phyloP scores from a whole-genome alignment of 1,284 basidiomycete species.

The Irpex sp. region DNA sequence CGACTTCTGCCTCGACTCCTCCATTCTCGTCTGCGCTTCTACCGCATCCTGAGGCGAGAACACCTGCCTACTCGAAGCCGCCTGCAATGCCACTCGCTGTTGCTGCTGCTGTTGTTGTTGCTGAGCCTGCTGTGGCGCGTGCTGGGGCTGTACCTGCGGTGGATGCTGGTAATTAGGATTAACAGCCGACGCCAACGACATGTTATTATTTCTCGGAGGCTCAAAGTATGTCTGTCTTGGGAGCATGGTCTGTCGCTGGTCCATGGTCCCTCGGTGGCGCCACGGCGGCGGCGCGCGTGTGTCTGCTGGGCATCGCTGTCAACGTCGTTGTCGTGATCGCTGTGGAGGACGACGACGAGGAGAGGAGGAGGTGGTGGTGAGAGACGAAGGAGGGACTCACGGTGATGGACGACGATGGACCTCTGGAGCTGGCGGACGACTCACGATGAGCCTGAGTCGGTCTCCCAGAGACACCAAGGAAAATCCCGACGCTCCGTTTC shows the following conservation, averaged over 20 bases:
- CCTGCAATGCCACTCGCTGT: neutral
- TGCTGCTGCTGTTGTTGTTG: slow-evolving; percentile 4
- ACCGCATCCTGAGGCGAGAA: slow-evolving; percentile 9
- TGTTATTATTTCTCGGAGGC: neutral
- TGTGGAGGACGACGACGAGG: neutral
- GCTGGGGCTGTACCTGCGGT: slow-evolving; percentile 6
- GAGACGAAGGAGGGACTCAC: slow-evolving; percentile 8
- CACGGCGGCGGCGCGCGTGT: neutral
- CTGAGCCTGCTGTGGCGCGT: slow-evolving; percentile 4
- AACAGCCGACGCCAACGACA: slow-evolving; percentile 3
- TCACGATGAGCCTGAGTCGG: slow-evolving; percentile 1
- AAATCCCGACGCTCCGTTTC: slow-evolving; percentile 1
- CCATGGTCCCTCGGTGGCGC: slow-evolving; percentile 7
- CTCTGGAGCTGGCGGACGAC: neutral
- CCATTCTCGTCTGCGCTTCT: slow-evolving; percentile 19
- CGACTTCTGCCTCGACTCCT: slow-evolving; percentile 34
- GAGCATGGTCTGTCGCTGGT: slow-evolving; percentile 12
- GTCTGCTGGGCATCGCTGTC: neutral
- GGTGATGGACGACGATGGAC: slow-evolving; percentile 10
- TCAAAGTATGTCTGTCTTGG: slow-evolving; percentile 3
- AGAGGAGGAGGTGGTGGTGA: neutral
- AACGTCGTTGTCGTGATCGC: neutral
- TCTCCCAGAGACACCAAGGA: slow-evolving; percentile 11
- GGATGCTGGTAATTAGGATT: slow-evolving; percentile 8
- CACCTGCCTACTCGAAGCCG: neutral